These are phyloP conservation scores for Neospermospora avenae DNA, from an alignment of 2,329 filamentous ascomycete species.

Conservation along the genomic window DNA sequence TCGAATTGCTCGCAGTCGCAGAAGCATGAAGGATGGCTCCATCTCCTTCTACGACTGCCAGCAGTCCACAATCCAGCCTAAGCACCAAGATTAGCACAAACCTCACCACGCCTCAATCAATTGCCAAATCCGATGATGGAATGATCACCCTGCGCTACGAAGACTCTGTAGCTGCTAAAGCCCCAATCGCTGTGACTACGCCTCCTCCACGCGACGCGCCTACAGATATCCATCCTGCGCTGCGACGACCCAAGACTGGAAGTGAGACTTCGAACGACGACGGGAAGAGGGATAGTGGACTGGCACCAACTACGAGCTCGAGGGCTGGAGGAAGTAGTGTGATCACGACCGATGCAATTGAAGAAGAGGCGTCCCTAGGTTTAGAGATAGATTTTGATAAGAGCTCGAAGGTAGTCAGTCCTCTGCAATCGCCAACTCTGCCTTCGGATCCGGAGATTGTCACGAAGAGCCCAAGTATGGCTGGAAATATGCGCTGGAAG, in stretches of 20 bases:
- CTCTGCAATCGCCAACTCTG: constrained; percentile 1
- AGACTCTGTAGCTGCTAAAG: constrained; percentile 54
- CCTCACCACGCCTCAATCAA: constrained; percentile 5
- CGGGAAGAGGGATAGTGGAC: constrained; percentile 54
- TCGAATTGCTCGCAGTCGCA: not conserved
- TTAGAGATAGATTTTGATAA: constrained; percentile 29
- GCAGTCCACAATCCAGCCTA: not conserved
- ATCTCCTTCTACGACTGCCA: not conserved
- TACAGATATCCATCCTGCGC: constrained; percentile 31
- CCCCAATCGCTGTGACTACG: constrained; percentile 47
- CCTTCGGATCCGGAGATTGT: not conserved
- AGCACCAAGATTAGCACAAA: constrained; percentile 10
- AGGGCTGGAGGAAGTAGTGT: constrained; percentile 43
- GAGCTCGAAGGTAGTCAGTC: not conserved
- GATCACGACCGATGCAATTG: constrained; percentile 15
- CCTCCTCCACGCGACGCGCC: constrained; percentile 30
- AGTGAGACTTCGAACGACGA: constrained; percentile 34
- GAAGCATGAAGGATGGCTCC: constrained; percentile 8
- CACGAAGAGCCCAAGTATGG: constrained; percentile 18
- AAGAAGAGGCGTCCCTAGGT: constrained; percentile 26
- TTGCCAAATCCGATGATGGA: constrained; percentile 20
- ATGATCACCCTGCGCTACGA: constrained; percentile 59
- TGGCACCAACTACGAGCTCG: constrained; percentile 46
- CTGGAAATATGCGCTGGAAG: constrained; percentile 18
- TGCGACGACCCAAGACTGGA: constrained; percentile 19